Evolutionary conservation across 495 filamentous ascomycete genomes (phyloP).

Genomic region (Tuber brumale): DNA sequence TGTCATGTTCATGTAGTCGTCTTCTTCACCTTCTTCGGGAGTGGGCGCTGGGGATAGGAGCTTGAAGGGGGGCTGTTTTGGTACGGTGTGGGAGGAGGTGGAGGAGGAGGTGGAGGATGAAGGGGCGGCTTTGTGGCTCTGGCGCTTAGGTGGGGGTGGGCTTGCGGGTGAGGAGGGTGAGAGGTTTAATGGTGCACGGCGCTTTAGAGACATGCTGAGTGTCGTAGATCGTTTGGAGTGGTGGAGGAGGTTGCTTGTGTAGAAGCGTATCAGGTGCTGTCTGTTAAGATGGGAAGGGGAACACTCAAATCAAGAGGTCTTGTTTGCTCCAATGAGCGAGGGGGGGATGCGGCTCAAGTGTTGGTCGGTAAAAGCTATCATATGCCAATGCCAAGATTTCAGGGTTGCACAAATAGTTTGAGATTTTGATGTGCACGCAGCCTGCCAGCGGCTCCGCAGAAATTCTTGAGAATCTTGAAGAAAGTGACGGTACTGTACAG

Average conservation of each 20-base stretch:
- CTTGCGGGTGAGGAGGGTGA: conserved; percentile 7
- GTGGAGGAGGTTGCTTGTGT: neutral
- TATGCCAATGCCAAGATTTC: neutral
- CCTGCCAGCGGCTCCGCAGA: neutral
- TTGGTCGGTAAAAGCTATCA: neutral
- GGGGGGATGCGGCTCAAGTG: neutral
- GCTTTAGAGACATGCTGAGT: neutral
- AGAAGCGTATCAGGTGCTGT: neutral
- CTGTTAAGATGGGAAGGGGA: conserved; percentile 2
- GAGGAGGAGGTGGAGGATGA: too few relatives aligned
- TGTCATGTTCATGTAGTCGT: conserved; percentile 64
- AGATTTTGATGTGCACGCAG: neutral
- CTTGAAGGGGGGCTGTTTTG: conserved; percentile 16
- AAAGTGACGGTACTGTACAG: neutral
- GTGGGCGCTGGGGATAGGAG: conserved; percentile 4
- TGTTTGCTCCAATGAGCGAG: neutral
- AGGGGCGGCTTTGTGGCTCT: neutral
- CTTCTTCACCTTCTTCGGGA: conserved; percentile 48
- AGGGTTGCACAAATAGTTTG: neutral
- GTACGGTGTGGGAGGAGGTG: neutral
- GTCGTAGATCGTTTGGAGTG: neutral
- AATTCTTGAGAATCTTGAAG: neutral
- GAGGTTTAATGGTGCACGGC: neutral
- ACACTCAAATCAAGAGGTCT: neutral
- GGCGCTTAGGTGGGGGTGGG: conserved; percentile 9